Evolutionary conservation across 2,329 filamentous ascomycete genomes (phyloP), one percentile per base, ranked within the genome.

Genomic region (Colletotrichum horii): DNA sequence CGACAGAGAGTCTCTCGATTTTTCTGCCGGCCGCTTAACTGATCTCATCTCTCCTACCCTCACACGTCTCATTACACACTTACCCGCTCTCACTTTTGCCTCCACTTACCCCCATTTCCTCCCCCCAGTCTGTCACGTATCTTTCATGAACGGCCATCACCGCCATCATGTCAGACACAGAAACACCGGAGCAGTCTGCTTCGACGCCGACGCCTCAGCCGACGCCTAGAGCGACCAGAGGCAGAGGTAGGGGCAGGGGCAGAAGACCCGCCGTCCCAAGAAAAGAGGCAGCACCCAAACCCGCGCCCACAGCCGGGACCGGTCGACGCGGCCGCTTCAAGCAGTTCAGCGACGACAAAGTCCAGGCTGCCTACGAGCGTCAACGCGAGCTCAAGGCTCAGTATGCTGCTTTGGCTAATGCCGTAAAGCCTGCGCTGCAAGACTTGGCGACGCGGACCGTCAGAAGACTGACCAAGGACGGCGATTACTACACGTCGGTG

Each of bases 321-420:
- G 83, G 82, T 68, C 83, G 88, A 74, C 87, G 88, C 77, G 88
- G 88, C 76, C 88, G 89, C 72, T 88, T 89, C 82, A 92, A 92
- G 84, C 87, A 87, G 79, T 91, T 91, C 79, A 84, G 87, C 75
- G 88, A 90, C 77, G 84, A 87, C 77, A 88, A 87, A 77, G 87
- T 89, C 69, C 91, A 92, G 81, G 90, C 90, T 66, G 88, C 88
- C 72, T 90, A 91, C 78, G 90, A 92, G 81, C 91, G 93, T 70
- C 91, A 93, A 81, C 88, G 93, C 78, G 90, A 93, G 79, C 87
- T 95, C 79, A 93, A 93, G 82, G 91, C 91, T 71, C 88, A 88
- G 28, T 95, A 91, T 83, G 88, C 91, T n/a, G 86, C 89, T 74
- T 89, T 95, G 67, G 89, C 91, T 74, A 89, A 91, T 78, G 87